phyloP scores from a whole-genome alignment of 495 filamentous ascomycete species.

The Beverwykella pulmonaria region DNA sequence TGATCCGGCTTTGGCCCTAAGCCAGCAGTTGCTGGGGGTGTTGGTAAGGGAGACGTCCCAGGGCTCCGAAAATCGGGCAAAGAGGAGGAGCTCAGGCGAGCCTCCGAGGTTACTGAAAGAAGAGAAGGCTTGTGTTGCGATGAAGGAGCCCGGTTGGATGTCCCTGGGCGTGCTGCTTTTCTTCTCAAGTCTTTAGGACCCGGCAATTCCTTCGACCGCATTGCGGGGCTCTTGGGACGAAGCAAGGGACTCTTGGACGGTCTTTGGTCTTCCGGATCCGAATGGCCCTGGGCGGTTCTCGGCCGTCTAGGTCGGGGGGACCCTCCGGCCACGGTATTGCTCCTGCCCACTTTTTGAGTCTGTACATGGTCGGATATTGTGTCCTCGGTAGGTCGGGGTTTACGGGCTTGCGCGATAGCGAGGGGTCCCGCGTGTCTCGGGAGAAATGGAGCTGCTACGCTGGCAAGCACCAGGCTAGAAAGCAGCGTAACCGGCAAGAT shows the following conservation, averaged over 20 bases:
- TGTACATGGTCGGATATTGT: conserved; percentile 57
- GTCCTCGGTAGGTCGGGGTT: conserved; percentile 60
- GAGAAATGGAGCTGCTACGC: conserved; percentile 55
- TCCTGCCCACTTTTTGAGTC: conserved; percentile 57
- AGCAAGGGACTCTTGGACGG: conserved; percentile 18
- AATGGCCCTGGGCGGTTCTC: conserved; percentile 48
- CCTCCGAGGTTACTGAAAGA: conserved; percentile 28
- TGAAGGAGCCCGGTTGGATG: conserved; percentile 38
- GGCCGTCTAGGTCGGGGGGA: conserved; percentile 53
- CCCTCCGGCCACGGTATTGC: conserved; percentile 62
- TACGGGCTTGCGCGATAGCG: conserved; percentile 72
- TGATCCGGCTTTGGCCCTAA: conserved; percentile 54
- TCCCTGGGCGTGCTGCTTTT: conserved; percentile 22
- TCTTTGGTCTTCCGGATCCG: conserved; percentile 33
- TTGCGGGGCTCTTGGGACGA: conserved; percentile 11
- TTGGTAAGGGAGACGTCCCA: conserved; percentile 50
- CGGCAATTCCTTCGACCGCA: conserved; percentile 17
- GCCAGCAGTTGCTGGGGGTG: conserved; percentile 43
- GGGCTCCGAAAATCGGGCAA: conserved; percentile 59
- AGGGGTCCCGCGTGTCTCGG: conserved; percentile 63
- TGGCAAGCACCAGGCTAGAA: conserved; percentile 69
- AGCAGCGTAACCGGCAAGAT: conserved; percentile 71
- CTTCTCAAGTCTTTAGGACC: conserved; percentile 24
- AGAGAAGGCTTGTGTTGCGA: conserved; percentile 27
- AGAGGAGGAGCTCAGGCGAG: conserved; percentile 65